These are phyloP conservation scores for Phyllosticta citrichinensis DNA, from an alignment of 2,329 filamentous ascomycete genomes.

Conservation along the genomic window DNA sequence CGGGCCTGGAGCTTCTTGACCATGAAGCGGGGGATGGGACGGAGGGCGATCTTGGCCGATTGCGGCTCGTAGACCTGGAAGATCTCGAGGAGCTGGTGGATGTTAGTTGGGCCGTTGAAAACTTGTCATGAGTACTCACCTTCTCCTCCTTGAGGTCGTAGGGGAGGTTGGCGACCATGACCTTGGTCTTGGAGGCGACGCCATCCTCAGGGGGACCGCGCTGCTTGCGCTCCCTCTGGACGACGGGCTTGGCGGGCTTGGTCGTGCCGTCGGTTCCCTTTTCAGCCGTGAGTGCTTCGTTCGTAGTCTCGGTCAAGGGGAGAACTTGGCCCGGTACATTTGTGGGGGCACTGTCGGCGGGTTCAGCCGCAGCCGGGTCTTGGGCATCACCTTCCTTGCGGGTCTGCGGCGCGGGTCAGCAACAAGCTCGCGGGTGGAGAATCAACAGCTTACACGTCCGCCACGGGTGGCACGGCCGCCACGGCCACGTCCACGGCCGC, in stretches of 20 bases:
- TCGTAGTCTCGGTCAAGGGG: constrained; percentile 42
- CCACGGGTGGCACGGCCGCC: constrained; percentile 52
- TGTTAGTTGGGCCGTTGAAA: constrained; percentile 11
- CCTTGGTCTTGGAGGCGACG: constrained; percentile 98
- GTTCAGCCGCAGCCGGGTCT: constrained; percentile 36
- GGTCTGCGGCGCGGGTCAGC: neutral
- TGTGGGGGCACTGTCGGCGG: constrained; percentile 32
- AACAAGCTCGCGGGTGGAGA: neutral
- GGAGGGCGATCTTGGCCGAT: constrained; percentile 96
- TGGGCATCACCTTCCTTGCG: constrained; percentile 33
- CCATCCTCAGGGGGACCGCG: constrained; percentile 95
- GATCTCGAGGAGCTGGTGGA: constrained; percentile 79
- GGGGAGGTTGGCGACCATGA: constrained; percentile 99
- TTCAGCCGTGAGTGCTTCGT: constrained; percentile 45
- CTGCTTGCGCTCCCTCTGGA: constrained; percentile 57
- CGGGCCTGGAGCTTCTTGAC: constrained; percentile 99
- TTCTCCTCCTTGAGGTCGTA: constrained; percentile 98
- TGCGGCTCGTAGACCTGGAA: constrained; percentile 86
- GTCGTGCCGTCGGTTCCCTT: constrained; percentile 38
- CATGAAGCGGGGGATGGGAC: constrained; percentile 98
- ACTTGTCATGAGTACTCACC: constrained; percentile 44
- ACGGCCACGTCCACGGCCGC: constrained; percentile 50
- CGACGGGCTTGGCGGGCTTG: constrained; percentile 34
- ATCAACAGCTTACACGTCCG: constrained; percentile 56
- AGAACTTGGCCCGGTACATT: constrained; percentile 43